phyloP scores from a whole-genome alignment of 2,329 filamentous ascomycete species.

The Aspergillus candidus region DNA sequence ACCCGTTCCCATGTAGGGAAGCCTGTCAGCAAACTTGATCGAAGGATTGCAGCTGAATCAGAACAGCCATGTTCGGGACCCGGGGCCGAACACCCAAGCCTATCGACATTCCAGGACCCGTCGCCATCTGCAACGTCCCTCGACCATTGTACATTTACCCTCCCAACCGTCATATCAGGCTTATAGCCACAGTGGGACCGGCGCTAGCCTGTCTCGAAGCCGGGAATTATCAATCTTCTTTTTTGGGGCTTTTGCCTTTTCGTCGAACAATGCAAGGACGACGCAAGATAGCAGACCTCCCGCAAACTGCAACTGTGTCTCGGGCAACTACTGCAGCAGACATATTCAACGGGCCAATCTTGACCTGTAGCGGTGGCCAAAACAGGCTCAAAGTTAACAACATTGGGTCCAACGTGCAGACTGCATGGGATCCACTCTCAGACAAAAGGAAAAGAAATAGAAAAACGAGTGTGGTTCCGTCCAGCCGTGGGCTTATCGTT shows the following conservation, averaged over 20 bases:
- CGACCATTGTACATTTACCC: not conserved
- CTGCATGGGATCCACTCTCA: conserved; percentile 16
- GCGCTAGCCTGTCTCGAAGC: conserved; percentile 9
- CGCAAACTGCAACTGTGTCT: conserved; percentile 12
- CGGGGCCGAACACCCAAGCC: not conserved
- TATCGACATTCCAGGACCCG: no score
- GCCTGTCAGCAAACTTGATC: no score
- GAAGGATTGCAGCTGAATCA: no score
- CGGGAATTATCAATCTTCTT: conserved; percentile 8
- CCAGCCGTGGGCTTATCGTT: conserved; percentile 19
- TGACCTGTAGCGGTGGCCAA: conserved; percentile 8
- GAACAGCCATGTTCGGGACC: no score
- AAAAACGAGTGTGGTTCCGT: conserved; percentile 6
- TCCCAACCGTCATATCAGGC: not conserved
- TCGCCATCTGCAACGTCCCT: no score
- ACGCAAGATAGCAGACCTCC: conserved; percentile 21
- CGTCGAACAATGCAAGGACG: conserved; percentile 15
- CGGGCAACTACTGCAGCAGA: conserved; percentile 16
- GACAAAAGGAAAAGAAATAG: no score
- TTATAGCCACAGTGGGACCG: conserved; percentile 7
- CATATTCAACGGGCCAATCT: conserved; percentile 14
- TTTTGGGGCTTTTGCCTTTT: not conserved
- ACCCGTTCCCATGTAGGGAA: no score
- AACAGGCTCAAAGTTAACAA: conserved; percentile 16
- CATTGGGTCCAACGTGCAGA: conserved; percentile 18